phyloP scores from a whole-genome alignment of 768 basidiomycete genomes.

The Cyclocybe cylindracea region DNA sequence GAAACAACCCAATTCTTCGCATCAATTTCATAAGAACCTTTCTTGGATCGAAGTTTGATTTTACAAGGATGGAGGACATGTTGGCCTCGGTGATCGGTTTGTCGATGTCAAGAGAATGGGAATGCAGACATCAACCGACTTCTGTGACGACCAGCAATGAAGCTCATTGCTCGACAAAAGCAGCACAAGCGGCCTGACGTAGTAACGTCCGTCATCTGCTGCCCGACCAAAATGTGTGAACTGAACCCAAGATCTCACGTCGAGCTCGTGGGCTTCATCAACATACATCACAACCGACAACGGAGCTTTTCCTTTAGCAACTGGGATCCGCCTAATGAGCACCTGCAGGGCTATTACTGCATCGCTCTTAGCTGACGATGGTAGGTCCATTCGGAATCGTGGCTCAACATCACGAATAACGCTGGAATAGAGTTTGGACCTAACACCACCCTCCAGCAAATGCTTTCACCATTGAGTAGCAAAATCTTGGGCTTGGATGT shows the following conservation, averaged over 20 bases:
- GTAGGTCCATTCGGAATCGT: no score
- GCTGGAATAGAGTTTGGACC: no score
- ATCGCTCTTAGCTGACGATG: no score
- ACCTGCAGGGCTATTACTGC: no score
- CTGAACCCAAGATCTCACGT: conserved; percentile 18
- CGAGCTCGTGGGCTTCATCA: no score
- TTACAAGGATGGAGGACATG: conserved; percentile 14
- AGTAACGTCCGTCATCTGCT: conserved; percentile 21
- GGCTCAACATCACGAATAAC: no score
- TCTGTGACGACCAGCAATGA: conserved; percentile 14
- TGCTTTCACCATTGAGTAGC: no score
- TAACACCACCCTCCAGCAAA: no score
- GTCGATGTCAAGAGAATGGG: conserved; percentile 22
- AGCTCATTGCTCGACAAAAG: conserved; percentile 26
- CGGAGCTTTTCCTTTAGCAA: no score
- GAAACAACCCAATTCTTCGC: conserved; percentile 7
- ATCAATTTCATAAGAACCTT: background rate
- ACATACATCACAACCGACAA: no score
- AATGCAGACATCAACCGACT: conserved; percentile 23
- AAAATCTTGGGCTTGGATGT: no score
- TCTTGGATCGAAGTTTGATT: conserved; percentile 3
- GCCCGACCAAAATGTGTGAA: conserved; percentile 32
- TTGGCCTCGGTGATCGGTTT: conserved; percentile 6
- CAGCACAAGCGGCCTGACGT: conserved; percentile 14
- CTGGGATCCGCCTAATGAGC: no score